Evolutionary conservation across 192 early-diverging fungal species (phyloP).

Genomic region (Rhizophagus clarus): DNA sequence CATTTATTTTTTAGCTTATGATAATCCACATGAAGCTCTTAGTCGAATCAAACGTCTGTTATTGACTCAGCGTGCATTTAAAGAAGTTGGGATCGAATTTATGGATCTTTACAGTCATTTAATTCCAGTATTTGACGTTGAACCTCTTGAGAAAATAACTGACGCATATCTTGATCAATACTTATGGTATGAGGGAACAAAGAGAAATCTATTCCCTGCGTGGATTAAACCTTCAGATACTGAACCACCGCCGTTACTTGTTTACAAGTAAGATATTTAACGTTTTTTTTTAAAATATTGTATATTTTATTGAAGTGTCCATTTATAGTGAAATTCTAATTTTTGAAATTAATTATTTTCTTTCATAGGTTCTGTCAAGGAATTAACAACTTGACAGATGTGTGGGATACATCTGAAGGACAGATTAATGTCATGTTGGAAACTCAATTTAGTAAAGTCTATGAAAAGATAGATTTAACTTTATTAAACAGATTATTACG

Average conservation of each 20-base stretch:
- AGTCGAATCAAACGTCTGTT: constrained; percentile 92
- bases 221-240: constrained; percentile 99
- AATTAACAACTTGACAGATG: constrained; percentile 94
- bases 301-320: neutral
- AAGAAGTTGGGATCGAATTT: constrained; percentile 99
- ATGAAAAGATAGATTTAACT: constrained; percentile 98
- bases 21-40: constrained; percentile 88
- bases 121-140: constrained; percentile 96
- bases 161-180: constrained; percentile 99
- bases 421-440: constrained; percentile 98
- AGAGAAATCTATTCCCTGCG: constrained; percentile 95
- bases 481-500: constrained; percentile 91
- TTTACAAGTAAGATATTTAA: constrained; percentile 79
- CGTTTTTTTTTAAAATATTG: neutral
- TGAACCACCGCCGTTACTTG: constrained; percentile 94
- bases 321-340: neutral
- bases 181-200: constrained; percentile 98
- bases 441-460: constrained; percentile 87
- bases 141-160: constrained; percentile 99
- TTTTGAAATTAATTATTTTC: neutral
- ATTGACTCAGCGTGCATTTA: constrained; percentile 97
- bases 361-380: constrained; percentile 73
- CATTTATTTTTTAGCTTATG: constrained; percentile 66
- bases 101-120: constrained; percentile 98
- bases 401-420: constrained; percentile 90